Percentiles rank a stretch among this genome's conserved stretches.
These are phyloP conservation scores for Peronospora destructor DNA, from an alignment of 352 stramenopile genomes.

Conservation along the genomic window DNA sequence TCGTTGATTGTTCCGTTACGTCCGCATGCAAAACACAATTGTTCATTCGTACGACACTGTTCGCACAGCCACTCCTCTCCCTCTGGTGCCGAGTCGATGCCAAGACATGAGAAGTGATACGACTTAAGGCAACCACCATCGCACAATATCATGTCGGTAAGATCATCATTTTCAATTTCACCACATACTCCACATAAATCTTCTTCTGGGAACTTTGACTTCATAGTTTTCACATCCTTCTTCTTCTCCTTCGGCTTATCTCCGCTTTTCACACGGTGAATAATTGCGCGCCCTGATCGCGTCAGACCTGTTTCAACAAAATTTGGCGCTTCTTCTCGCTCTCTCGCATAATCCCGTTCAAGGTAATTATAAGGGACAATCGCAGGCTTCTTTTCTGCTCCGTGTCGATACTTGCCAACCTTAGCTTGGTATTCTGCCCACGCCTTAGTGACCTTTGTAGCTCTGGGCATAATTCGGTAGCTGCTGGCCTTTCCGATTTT, in stretches of 20 bases:
- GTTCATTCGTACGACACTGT: conserved; percentile 83
- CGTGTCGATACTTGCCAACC: conserved; percentile 34
- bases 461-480: conserved; percentile 39
- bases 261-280: conserved; percentile 45
- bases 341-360: conserved; percentile 5
- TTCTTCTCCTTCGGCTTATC: conserved; percentile 26
- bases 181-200: conserved; percentile 70
- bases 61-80: conserved; percentile 86
- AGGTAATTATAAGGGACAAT: conserved; percentile 5
- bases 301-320: conserved; percentile 62
- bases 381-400: conserved; percentile 19
- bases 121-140: conserved; percentile 88
- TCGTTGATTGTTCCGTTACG: conserved; percentile 85
- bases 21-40: conserved; percentile 85
- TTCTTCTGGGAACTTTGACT: conserved; percentile 60
- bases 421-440: conserved; percentile 46
- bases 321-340: conserved; percentile 20
- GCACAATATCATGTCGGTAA: conserved; percentile 86
- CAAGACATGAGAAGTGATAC: conserved; percentile 90
- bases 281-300: conserved; percentile 60
- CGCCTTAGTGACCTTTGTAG: conserved; percentile 24
- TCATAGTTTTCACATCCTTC: conserved; percentile 15
- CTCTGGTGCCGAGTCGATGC: conserved; percentile 58
- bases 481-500: conserved; percentile 26
- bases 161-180: conserved; percentile 76